phyloP scores from a whole-genome alignment of 1,139 yeast species.

The Lodderomyces jiufengensis region DNA sequence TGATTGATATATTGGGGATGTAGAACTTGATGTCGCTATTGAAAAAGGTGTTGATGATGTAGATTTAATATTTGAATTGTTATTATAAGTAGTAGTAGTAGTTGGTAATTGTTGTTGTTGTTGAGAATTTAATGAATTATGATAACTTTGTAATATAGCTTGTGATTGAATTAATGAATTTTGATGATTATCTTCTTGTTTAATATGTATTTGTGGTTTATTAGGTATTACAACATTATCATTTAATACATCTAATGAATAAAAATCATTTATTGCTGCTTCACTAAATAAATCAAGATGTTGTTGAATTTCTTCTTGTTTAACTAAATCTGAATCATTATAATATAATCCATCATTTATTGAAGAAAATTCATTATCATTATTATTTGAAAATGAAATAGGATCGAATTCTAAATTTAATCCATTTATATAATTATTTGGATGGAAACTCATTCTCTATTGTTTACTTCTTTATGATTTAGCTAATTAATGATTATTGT shows the following conservation, averaged over 20 bases:
- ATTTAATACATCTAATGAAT: slow-evolving; percentile 44
- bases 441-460: slow-evolving; percentile 37
- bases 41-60: slow-evolving; percentile 2
- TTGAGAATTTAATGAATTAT: background rate
- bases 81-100: background rate
- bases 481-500: background rate
- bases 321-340: slow-evolving; percentile 20
- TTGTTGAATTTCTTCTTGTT: slow-evolving; percentile 35
- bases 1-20: background rate
- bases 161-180: background rate
- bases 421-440: slow-evolving; percentile 42
- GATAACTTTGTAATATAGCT: background rate
- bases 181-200: slow-evolving; percentile 1
- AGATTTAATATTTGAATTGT: background rate
- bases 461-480: background rate
- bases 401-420: slow-evolving; percentile 34
- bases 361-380: background rate
- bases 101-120: slow-evolving; percentile 1
- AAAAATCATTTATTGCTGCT: slow-evolving; percentile 33
- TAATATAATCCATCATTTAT: slow-evolving; percentile 10
- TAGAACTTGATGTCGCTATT: slow-evolving; percentile 2
- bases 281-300: slow-evolving; percentile 46
- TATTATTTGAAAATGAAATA: slow-evolving; percentile 9
- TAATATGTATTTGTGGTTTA: slow-evolving; percentile 11
- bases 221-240: slow-evolving; percentile 20